Evolutionary conservation across 208 protist species (phyloP), one percentile per base, ranked within the genome.

Genomic region (Endotrypanum monterogeii): DNA sequence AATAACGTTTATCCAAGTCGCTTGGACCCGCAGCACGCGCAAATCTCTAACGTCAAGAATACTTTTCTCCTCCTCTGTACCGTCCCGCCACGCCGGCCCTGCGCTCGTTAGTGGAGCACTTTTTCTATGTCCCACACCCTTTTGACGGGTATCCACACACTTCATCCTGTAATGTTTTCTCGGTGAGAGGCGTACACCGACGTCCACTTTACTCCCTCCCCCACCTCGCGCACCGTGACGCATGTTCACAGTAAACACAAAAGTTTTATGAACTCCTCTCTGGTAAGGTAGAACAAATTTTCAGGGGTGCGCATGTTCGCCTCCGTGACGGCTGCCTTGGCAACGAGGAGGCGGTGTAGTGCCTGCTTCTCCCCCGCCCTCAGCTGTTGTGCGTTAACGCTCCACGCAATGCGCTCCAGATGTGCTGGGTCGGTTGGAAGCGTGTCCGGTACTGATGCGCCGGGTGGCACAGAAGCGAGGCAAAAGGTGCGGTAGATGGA

Each of bases 391-490:
- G 56, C 69, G 28, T 67, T n/a, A 16, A 80, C 58, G 20, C 14
- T 41, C 62, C 61, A 73, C 41, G 68, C 52, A 11, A 84, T 48
- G 30, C 69, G 74, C 50, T 57, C 14, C 30, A 84, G 55, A 52
- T 84, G 76, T 5, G 73, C 66, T 0, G 71, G 69, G 7, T 75
- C 73, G 3, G 57, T 68, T 18, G 76, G 67, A 23, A 87, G 61
- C 30, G 25, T 39, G 11, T 58, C 28, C 0, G 76, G 75, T 62
- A 51, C 78, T 68, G 56, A 48, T 41, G 83, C 71, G 1, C 70
- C 71, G 1, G 67, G 58, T 8, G 18, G 25, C 23, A n/a, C 25
- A 51, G 54, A 30, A 48, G 63, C 80, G 23, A 11, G 51, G 25
- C 71, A 75, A 35, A 73, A 74, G 9, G 23, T 9, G 12, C 39